Percentiles rank a stretch among this genome's conserved stretches.
phyloP scores from a whole-genome alignment of 2,329 filamentous ascomycete species.

The Botrytis cinerea region DNA sequence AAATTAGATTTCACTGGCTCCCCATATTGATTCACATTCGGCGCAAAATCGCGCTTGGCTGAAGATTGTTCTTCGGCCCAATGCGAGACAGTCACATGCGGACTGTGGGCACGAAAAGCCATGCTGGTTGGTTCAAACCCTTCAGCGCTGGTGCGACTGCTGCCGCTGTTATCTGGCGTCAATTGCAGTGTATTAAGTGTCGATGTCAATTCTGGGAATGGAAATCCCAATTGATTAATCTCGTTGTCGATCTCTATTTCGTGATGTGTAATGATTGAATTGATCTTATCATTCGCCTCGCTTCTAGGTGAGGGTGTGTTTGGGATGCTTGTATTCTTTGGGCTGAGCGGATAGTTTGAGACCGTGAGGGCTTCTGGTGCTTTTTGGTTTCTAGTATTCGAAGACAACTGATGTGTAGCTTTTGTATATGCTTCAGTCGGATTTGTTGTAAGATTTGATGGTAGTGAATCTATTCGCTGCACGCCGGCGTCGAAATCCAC shows the following conservation, averaged over 20 bases:
- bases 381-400: constrained; percentile 28
- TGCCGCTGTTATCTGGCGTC: constrained; percentile 41
- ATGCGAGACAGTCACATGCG: constrained; percentile 35
- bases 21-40: constrained; percentile 25
- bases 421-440: constrained; percentile 30
- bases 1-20: constrained; percentile 6
- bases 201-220: constrained; percentile 25
- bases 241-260: constrained; percentile 33
- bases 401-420: constrained; percentile 28
- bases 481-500: constrained; percentile 41
- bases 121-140: constrained; percentile 36
- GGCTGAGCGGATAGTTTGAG: constrained; percentile 38
- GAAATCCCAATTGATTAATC: constrained; percentile 29
- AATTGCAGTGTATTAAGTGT: constrained; percentile 33
- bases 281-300: constrained; percentile 30
- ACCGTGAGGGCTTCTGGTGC: constrained; percentile 28
- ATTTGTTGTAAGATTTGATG: constrained; percentile 25
- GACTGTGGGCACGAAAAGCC: constrained; percentile 31
- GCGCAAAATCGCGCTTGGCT: constrained; percentile 23
- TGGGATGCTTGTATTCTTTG: constrained; percentile 35
- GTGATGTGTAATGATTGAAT: constrained; percentile 32
- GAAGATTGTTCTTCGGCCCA: constrained; percentile 31
- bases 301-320: constrained; percentile 36
- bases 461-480: constrained; percentile 35
- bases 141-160: constrained; percentile 41